Evolutionary conservation across 2,329 filamentous ascomycete species (phyloP).

Genomic region (Scorias spongiosa): DNA sequence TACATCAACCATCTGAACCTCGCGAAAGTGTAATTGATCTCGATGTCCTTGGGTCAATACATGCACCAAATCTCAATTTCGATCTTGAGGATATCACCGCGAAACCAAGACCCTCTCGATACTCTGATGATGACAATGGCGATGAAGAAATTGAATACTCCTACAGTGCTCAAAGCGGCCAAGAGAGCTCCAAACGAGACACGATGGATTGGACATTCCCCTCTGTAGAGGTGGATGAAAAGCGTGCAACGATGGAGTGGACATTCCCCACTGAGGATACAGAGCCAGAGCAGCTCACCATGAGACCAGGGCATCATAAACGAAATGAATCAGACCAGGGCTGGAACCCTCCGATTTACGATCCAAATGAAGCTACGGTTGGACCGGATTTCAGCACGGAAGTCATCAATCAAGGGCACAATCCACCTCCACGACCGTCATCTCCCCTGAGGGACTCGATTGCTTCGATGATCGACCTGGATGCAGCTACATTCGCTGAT

Average conservation of each 20-base stretch:
- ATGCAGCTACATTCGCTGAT: slow-evolving; percentile 20
- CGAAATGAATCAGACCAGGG: slow-evolving; percentile 14
- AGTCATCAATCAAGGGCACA: not conserved
- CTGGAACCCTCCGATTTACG: slow-evolving; percentile 26
- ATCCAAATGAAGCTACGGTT: slow-evolving; percentile 26
- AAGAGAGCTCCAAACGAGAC: slow-evolving; percentile 19
- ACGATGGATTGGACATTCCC: slow-evolving; percentile 43
- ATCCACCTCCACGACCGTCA: slow-evolving; percentile 14
- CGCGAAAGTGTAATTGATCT: slow-evolving; percentile 42
- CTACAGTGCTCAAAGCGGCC: slow-evolving; percentile 17
- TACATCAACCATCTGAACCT: slow-evolving; percentile 20
- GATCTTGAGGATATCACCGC: slow-evolving; percentile 37
- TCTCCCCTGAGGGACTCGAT: slow-evolving; percentile 21
- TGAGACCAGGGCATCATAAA: slow-evolving; percentile 16
- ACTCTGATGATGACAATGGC: slow-evolving; percentile 25
- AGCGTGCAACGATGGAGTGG: slow-evolving; percentile 32
- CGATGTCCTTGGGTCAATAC: slow-evolving; percentile 36
- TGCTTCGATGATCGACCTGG: slow-evolving; percentile 32
- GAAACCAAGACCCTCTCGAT: slow-evolving; percentile 38
- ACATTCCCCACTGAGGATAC: slow-evolving; percentile 29
- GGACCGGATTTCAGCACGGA: slow-evolving; percentile 4
- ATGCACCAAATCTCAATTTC: slow-evolving; percentile 30
- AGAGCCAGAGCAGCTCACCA: slow-evolving; percentile 13
- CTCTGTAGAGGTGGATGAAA: slow-evolving; percentile 22
- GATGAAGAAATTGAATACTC: slow-evolving; percentile 25